Evolutionary conservation across 2,329 filamentous ascomycete genomes (phyloP).

Genomic region (Sporothrix pseudoabietina): DNA sequence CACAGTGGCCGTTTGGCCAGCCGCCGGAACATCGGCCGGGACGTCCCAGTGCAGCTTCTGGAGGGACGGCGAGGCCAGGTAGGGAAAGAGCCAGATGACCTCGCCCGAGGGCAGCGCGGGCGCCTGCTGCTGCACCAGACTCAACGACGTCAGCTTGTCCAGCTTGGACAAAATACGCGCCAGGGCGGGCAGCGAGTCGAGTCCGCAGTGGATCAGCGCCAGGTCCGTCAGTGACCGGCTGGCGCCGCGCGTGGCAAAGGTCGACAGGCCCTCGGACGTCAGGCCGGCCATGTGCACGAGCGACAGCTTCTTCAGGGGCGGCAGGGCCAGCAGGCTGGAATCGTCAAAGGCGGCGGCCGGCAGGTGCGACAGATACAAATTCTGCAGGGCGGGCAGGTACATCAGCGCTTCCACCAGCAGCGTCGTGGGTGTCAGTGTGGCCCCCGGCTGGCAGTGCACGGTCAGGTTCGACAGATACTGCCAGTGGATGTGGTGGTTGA

Average conservation of each 20-base stretch:
- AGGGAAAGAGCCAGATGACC: conserved; percentile 65
- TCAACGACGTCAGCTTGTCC: conserved; percentile 51
- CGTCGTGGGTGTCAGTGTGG: conserved; percentile 55
- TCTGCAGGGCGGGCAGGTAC: conserved; percentile 56
- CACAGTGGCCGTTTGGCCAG: neutral
- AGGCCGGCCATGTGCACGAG: conserved; percentile 60
- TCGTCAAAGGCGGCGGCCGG: conserved; percentile 61
- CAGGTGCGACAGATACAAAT: conserved; percentile 62
- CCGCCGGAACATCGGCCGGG: conserved; percentile 47
- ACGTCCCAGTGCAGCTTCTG: conserved; percentile 66
- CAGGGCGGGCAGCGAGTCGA: conserved; percentile 59
- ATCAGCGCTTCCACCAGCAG: conserved; percentile 55
- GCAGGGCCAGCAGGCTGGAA: conserved; percentile 56
- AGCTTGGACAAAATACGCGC: conserved; percentile 63
- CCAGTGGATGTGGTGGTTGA: conserved; percentile 57
- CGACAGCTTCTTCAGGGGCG: conserved; percentile 57
- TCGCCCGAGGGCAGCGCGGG: conserved; percentile 59
- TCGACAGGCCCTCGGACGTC: conserved; percentile 57
- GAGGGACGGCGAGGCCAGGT: conserved; percentile 59
- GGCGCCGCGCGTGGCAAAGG: conserved; percentile 55
- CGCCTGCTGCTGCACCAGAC: conserved; percentile 57
- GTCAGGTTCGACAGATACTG: conserved; percentile 57
- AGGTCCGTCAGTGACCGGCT: conserved; percentile 53
- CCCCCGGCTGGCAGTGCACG: conserved; percentile 61
- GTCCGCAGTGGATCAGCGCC: conserved; percentile 58